Percentiles rank a stretch among this genome's conserved stretches.
These are phyloP conservation scores for Stagonosporopsis cucurbitacearum DNA, from an alignment of 2,329 filamentous ascomycete genomes.

Conservation along the genomic window DNA sequence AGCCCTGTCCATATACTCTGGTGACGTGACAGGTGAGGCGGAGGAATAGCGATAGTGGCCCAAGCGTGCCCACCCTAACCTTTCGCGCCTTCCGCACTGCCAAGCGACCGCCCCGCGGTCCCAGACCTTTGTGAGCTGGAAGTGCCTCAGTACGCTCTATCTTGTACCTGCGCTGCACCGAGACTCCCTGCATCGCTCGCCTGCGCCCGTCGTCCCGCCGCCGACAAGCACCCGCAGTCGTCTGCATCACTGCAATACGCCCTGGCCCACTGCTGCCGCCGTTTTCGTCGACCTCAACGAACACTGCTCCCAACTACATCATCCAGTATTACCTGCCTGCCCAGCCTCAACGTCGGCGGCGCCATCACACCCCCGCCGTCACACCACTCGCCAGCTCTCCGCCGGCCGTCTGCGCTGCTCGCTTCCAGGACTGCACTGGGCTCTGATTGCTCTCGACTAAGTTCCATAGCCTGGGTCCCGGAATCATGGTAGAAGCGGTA, in stretches of 20 bases:
- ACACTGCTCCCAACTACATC: conserved; percentile 38
- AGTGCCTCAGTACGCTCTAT: conserved; percentile 27
- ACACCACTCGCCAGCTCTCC: conserved; percentile 21
- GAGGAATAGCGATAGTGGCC: not conserved
- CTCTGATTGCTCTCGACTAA: conserved; percentile 25
- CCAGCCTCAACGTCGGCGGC: conserved; percentile 41
- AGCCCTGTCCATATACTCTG: not conserved
- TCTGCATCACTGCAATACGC: conserved; percentile 12
- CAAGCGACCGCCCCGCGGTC: conserved; percentile 3
- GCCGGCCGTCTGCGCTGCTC: conserved; percentile 16
- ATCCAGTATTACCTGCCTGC: conserved; percentile 31
- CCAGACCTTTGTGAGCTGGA: conserved; percentile 15
- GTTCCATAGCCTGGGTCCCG: conserved; percentile 23
- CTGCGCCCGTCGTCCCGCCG: conserved; percentile 29
- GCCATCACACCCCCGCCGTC: conserved; percentile 27
- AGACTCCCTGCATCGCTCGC: conserved; percentile 31
- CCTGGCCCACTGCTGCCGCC: conserved; percentile 22
- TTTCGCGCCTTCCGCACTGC: conserved; percentile 13
- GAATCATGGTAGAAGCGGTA: conserved; percentile 94
- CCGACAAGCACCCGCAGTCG: conserved; percentile 23
- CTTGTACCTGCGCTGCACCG: conserved; percentile 35
- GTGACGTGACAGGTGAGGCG: not conserved
- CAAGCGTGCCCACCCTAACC: not conserved
- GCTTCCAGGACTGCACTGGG: conserved; percentile 15
- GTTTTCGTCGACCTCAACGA: conserved; percentile 30